Conservation (phyloP, 192 early-diverging fungal genomes). For the Backusella westeae region DNA sequence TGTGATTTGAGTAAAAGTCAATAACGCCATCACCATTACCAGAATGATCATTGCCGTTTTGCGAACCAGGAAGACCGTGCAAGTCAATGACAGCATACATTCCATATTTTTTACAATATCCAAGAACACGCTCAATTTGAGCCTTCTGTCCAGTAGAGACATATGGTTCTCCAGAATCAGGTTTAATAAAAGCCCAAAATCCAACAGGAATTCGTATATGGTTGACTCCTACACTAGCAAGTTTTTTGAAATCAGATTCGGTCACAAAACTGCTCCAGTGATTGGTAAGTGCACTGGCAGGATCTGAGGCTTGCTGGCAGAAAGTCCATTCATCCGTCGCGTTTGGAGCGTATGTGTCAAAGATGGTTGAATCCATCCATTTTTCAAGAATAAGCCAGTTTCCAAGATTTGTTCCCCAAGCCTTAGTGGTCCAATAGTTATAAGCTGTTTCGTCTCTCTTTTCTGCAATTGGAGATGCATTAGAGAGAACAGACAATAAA, state of each 20-base stretch:
- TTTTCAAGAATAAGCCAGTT: slow-evolving; percentile 60
- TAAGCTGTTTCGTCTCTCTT: slow-evolving; percentile 20
- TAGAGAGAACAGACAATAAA: background rate
- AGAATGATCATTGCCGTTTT: slow-evolving; percentile 60
- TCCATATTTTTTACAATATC: slow-evolving; percentile 34
- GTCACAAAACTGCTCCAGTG: slow-evolving; percentile 60
- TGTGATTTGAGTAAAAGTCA: slow-evolving; percentile 28
- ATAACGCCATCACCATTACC: slow-evolving; percentile 38
- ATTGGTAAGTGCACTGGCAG: slow-evolving; percentile 27
- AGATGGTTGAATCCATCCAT: slow-evolving; percentile 54
- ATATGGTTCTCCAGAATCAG: slow-evolving; percentile 55
- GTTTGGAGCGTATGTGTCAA: slow-evolving; percentile 32
- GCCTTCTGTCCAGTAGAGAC: slow-evolving; percentile 49
- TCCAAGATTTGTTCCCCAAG: slow-evolving; percentile 59
- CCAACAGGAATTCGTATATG: slow-evolving; percentile 58
- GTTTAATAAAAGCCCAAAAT: slow-evolving; percentile 59
- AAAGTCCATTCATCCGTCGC: slow-evolving; percentile 61
- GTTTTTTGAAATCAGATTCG: slow-evolving; percentile 45
- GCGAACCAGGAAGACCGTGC: slow-evolving; percentile 58
- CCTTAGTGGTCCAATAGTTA: slow-evolving; percentile 28
- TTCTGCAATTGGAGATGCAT: background rate
- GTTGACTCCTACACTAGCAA: slow-evolving; percentile 49
- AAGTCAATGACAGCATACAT: slow-evolving; percentile 55
- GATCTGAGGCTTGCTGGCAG: slow-evolving; percentile 41
- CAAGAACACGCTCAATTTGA: slow-evolving; percentile 28